Evolutionary conservation across 768 basidiomycete species (phyloP).

Genomic region (Termitomyces sp.): DNA sequence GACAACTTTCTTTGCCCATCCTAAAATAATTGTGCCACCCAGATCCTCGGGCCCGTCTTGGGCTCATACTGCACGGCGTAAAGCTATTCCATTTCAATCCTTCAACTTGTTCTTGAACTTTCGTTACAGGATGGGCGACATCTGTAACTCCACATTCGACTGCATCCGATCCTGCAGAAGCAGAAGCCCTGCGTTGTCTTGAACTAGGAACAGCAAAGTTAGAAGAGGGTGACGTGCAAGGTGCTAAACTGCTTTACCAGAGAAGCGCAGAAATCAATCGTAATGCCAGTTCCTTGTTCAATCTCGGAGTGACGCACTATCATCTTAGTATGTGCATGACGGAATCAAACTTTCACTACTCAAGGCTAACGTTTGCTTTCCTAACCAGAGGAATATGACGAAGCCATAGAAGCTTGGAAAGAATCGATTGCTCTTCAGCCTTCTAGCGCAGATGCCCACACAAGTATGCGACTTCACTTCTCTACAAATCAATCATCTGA

Average conservation of each 20-base stretch:
- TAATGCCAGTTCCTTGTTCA: constrained; percentile 80
- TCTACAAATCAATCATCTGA: constrained; percentile 13
- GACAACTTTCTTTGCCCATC: constrained; percentile 9
- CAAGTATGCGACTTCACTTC: constrained; percentile 52
- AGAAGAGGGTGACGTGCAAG: constrained; percentile 82
- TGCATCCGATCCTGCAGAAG: constrained; percentile 77
- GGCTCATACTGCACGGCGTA: constrained; percentile 23
- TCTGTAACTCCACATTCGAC: constrained; percentile 81
- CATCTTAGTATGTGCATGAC: constrained; percentile 65
- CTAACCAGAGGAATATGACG: constrained; percentile 75
- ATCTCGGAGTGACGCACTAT: constrained; percentile 86
- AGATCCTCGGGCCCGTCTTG: constrained; percentile 17
- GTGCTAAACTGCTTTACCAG: constrained; percentile 72
- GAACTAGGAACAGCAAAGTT: constrained; percentile 82
- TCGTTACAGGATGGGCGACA: constrained; percentile 71
- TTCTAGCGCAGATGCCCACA: constrained; percentile 82
- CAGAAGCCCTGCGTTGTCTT: constrained; percentile 72
- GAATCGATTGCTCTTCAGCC: constrained; percentile 81
- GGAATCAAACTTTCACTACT: constrained; percentile 5
- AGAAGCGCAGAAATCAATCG: constrained; percentile 79
- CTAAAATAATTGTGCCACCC: constrained; percentile 17
- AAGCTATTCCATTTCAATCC: constrained; percentile 10
- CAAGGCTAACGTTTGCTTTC: constrained; percentile 10
- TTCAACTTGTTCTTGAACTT: background rate
- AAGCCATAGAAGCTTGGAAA: constrained; percentile 84